A percentile compares a stretch with the other conserved stretches of the same genome.
These are phyloP conservation scores for Strobilomyces dryophilus DNA, from an alignment of 768 basidiomycete species.

Conservation along the genomic window DNA sequence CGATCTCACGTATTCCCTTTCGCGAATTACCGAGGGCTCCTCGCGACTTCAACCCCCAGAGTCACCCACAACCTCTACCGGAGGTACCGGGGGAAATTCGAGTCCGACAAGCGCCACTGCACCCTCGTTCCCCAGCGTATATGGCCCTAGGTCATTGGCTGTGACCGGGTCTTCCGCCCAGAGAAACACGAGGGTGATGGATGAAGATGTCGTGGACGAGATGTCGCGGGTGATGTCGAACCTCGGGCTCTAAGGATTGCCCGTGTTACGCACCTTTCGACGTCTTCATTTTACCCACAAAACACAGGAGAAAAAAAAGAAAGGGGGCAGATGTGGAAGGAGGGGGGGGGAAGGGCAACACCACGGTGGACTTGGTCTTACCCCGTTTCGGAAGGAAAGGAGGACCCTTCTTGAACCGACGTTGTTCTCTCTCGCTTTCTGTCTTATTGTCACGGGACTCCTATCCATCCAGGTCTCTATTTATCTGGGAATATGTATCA, in stretches of 20 bases:
- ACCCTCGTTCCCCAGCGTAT: constrained; percentile 83
- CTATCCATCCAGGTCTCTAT: constrained; percentile 30
- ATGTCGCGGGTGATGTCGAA: constrained; percentile 77
- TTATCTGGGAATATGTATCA: constrained; percentile 32
- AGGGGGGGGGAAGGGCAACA: not conserved
- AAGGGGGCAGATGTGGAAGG: not conserved
- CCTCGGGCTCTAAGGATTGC: constrained; percentile 49
- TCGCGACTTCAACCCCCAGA: constrained; percentile 65
- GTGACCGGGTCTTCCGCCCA: constrained; percentile 44
- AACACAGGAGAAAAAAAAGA: not conserved
- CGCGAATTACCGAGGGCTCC: constrained; percentile 70
- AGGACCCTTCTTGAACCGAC: constrained; percentile 16
- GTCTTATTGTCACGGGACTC: constrained; percentile 27
- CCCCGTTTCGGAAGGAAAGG: constrained; percentile 19
- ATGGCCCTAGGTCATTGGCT: constrained; percentile 56
- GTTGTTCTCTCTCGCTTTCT: constrained; percentile 12
- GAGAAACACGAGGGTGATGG: constrained; percentile 36
- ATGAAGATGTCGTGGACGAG: constrained; percentile 62
- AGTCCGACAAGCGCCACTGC: constrained; percentile 77
- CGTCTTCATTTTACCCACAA: constrained; percentile 8
- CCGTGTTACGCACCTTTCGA: constrained; percentile 10
- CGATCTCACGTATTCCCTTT: constrained; percentile 80
- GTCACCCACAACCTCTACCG: constrained; percentile 73
- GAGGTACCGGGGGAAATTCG: constrained; percentile 70
- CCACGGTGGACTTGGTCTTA: constrained; percentile 21